Percentiles rank a stretch among this genome's conserved stretches.
These are phyloP conservation scores for Isoetes engelmannii DNA, from an alignment of 83 land plant species.

Conservation along the genomic window DNA sequence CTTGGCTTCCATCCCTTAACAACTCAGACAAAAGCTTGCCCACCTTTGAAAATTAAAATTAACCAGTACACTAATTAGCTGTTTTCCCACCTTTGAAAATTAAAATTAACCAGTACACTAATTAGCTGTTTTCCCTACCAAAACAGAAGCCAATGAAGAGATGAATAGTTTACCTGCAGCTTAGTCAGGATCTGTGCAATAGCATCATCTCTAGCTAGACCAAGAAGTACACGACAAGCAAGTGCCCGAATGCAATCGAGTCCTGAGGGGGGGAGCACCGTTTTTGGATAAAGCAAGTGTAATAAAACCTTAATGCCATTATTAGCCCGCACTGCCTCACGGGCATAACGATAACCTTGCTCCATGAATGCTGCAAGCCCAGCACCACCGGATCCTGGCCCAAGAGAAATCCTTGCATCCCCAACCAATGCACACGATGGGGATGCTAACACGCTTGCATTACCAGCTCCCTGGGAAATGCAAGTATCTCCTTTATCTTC, in stretches of 20 bases:
- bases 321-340: conserved; percentile 94
- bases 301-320: conserved; percentile 94
- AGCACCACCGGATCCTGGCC: conserved; percentile 84
- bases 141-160: neutral
- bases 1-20: conserved; percentile 75
- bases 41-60: conserved; percentile 38
- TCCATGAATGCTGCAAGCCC: conserved; percentile 93
- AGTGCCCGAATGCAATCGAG: conserved; percentile 89
- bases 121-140: too few relatives aligned
- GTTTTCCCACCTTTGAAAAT: neutral
- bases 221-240: conserved; percentile 92
- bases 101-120: neutral
- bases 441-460: conserved; percentile 4
- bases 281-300: conserved; percentile 84
- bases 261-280: conserved; percentile 60
- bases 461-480: neutral
- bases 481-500: conserved; percentile 7
- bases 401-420: conserved; percentile 90
- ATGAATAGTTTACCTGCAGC: conserved; percentile 57
- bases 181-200: conserved; percentile 98
- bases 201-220: conserved; percentile 89
- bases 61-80: neutral
- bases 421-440: conserved; percentile 65
- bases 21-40: conserved; percentile 97
- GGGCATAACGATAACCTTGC: conserved; percentile 89